Evolutionary conservation across 768 basidiomycete species (phyloP), one percentile per base, ranked within the genome.

Genomic region (Boletus rubroflammeus): DNA sequence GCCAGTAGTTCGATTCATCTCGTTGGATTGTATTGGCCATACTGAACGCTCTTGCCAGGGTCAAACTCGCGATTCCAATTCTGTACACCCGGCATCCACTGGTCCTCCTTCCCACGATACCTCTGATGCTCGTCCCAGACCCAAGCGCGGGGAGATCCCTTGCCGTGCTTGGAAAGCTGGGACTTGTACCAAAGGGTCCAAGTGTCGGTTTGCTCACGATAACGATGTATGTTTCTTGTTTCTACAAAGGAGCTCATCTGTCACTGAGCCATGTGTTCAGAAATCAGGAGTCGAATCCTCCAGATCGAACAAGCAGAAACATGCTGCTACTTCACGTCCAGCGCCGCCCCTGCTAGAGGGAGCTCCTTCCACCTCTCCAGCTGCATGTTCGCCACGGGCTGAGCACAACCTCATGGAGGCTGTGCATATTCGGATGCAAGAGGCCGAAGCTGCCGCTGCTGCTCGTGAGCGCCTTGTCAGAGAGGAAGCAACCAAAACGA

Each of bases 401-500:
- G 41, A 44, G 19, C 39, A n/a, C 5, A 15, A 31, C 17, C 17
- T 11, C 11, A n/a, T 35, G 2, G 42, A 44, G 41, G 44, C 44
- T 0, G 32, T 38, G 57, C 62, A 5, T 26, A 25, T 42, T 15
- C 49, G 32, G 14, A 38, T 32, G 11, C 60, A 59, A 26, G 51
- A 55, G 21, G 62, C 50, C 2, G 64, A 69, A 17, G 53, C 48
- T 5, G 55, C 47, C 21, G 57, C 50, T 25, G 55, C 45, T 2
- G 58, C 61, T 23, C 59, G 62, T 21, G 55, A 57, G 40, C 55
- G 54, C 46, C 56, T 59, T 21, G 60, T 49, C 21, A 65, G 66
- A 56, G 65, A 67, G 51, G 79, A 82, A 29, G 81, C 80, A 5
- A 60, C 70, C 4, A 71, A 70, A 44, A 75, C 72, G 2, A 70